Base-by-base conservation (phyloP, 495 filamentous ascomycete genomes). In the Penicillium lagena region DNA sequence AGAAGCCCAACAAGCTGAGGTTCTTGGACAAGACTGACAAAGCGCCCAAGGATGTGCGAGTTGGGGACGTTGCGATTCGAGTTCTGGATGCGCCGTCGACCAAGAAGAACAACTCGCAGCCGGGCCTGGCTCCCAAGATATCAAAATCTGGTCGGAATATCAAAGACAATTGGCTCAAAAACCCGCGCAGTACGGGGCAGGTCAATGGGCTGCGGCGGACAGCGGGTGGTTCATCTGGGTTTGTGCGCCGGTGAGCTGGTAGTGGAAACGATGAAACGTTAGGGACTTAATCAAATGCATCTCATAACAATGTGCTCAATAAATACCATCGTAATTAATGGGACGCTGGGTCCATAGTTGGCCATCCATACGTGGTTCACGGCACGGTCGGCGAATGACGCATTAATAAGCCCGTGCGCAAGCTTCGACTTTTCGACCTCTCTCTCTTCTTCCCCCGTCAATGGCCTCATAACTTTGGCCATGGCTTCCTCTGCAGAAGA, bases 41-140 rank as follows among this genome's bases (percentile, higher is more conserved):
- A 45, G 62, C 67, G 10, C 66, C 75, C 31, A 81, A 78, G 62
- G 77, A 81, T 52, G 53, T 81, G 32, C 70, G 63, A 42, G 66
- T 67, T 40, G 77, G 75, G 8, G 64, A 70, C 35, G 58, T 80
- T 32, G 73, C 63, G 12, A 73, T 82, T 35, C 64, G 68, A 27
- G 77, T 82, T 2, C 56, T 81, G 35, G 68, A 70, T 49, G 64
- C 62, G 9, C 64, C 67, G 9, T 55, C 55, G 4, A 45, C 56
- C 11, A 60, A 56, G 43, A 61, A 63, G 48, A 57, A 59, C 27
- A 45, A 22, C 22, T 22, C 60, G 9, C 64, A 59, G 39, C 49
- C 59, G 0, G 44, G 65, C 7, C 55, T 81, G 43, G 59, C 77
- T 6, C 78, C 79, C 0, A 76, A 71, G 48, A 64, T 69, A 7